Conservation (phyloP, 2,329 filamentous ascomycete genomes). For the Ceratocystis diversiconidia region DNA sequence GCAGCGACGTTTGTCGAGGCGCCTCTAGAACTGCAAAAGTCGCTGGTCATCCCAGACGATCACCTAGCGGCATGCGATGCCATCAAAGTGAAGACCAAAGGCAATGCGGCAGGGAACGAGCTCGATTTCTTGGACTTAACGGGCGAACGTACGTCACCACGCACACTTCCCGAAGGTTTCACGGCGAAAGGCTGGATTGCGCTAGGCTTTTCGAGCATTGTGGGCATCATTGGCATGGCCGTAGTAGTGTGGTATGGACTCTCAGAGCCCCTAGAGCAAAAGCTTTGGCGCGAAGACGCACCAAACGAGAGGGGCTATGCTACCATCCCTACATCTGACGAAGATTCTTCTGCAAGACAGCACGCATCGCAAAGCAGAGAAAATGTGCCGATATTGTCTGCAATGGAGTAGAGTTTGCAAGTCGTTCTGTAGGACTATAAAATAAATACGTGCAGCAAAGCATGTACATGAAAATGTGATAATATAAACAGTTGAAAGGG, state of each 20-base stretch:
- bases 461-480: not conserved
- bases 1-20: slow-evolving; percentile 51
- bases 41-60: slow-evolving; percentile 43
- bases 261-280: slow-evolving; percentile 12
- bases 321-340: slow-evolving; percentile 3
- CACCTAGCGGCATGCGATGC: slow-evolving; percentile 45
- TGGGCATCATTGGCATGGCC: slow-evolving; percentile 52
- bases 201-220: slow-evolving; percentile 55
- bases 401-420: not conserved
- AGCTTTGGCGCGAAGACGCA: not conserved
- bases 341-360: not conserved
- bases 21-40: slow-evolving; percentile 46
- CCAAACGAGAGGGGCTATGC: slow-evolving; percentile 16
- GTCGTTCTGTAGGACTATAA: not conserved
- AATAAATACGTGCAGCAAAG: not conserved
- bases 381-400: not conserved
- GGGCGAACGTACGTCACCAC: slow-evolving; percentile 43
- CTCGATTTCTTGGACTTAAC: slow-evolving; percentile 46
- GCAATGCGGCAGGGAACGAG: slow-evolving; percentile 65
- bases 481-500: not conserved
- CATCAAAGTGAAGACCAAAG: slow-evolving; percentile 35
- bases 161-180: slow-evolving; percentile 53
- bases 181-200: slow-evolving; percentile 58
- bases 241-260: slow-evolving; percentile 42
- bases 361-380: not conserved